Base-by-base conservation (phyloP, 257 asterid species). In the Handroanthus guayacan region DNA sequence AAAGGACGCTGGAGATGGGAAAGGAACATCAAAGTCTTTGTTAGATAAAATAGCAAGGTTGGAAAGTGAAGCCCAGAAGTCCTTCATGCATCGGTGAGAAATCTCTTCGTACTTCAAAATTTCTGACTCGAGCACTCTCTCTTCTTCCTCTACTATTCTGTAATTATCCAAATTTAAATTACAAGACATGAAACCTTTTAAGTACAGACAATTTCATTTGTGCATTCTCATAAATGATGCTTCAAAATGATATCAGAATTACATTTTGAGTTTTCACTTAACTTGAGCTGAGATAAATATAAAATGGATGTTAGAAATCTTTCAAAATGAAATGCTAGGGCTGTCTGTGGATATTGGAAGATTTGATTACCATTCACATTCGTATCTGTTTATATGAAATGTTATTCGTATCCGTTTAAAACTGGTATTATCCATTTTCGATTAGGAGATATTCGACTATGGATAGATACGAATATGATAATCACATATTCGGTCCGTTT, bases 1-100 rank as follows among this genome's bases (percentile, higher is more conserved):
- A 73, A 65, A 69, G 89, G 91, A 74, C 80, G 77, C 86, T 75
- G 88, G 88, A 74, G 97, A 91, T 71, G 97, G 93, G 79, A 82
- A 43, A 73, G 97, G 99, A 72, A 87, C 97, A 62, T 85, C 98
- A 52, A 95, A 91, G 80, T 79, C 86, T 79, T 84, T 95, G 85
- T 83, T 95, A 82, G 93, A 91, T 85, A 90, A 84, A 79, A 95
- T 95, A 84, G 98, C 97, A 73, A 89, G 79, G 20, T 58, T 83
- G 90, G 99, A 95, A 90, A 85, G 95, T 86, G 98, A 93, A 85
- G 99, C 99, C 72, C 96, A 93, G 82, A 95, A 95, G 84, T 95
- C 99, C 70, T 95, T 95, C 67, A 93, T 95, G 99, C 99, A 95
- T 79, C 81, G 99, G 99, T 95, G 76, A 83, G 87, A 80, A 16